Evolutionary conservation across 2,329 filamentous ascomycete species (phyloP).

Genomic region (Dothidotthia symphoricarpi): DNA sequence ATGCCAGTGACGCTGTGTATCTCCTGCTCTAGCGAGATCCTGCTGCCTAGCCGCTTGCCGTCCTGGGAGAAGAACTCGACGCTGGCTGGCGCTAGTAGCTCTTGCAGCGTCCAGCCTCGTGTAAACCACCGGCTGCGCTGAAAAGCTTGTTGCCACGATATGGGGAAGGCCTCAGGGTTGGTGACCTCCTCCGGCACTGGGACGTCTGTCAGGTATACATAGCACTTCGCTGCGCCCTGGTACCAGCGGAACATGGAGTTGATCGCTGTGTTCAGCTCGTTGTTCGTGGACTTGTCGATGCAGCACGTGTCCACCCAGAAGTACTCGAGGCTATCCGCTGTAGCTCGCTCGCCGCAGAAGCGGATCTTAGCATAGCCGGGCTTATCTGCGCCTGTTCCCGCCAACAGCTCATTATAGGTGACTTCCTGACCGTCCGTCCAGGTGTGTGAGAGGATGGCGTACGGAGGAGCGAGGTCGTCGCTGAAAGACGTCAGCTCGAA

Average conservation of each 20-base stretch:
- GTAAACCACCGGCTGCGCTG: conserved; percentile 15
- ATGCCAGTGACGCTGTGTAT: conserved; percentile 15
- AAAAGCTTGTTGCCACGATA: conserved; percentile 7
- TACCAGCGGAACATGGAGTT: conserved; percentile 6
- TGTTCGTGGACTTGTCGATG: conserved; percentile 3
- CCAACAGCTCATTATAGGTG: conserved; percentile 14
- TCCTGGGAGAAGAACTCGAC: neutral
- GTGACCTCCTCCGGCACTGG: conserved; percentile 4
- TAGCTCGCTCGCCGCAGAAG: conserved; percentile 10
- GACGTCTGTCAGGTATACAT: conserved; percentile 15
- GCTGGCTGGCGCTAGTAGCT: conserved; percentile 3
- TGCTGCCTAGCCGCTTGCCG: conserved; percentile 3
- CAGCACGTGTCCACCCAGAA: conserved; percentile 2
- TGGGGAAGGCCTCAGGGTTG: conserved; percentile 7
- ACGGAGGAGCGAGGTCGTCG: conserved; percentile 11
- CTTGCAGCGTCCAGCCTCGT: conserved; percentile 20
- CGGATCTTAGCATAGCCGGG: conserved; percentile 11
- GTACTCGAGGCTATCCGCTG: conserved; percentile 13
- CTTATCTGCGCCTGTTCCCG: conserved; percentile 12
- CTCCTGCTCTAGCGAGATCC: conserved; percentile 8
- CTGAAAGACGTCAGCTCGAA: conserved; percentile 16
- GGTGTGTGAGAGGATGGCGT: conserved; percentile 23
- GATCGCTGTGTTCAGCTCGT: conserved; percentile 2
- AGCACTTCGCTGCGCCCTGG: conserved; percentile 6
- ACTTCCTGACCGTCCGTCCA: conserved; percentile 18